These are phyloP conservation scores for Yamadazyma membranifaciens DNA, from an alignment of 1,139 yeast species.

Conservation along the genomic window DNA sequence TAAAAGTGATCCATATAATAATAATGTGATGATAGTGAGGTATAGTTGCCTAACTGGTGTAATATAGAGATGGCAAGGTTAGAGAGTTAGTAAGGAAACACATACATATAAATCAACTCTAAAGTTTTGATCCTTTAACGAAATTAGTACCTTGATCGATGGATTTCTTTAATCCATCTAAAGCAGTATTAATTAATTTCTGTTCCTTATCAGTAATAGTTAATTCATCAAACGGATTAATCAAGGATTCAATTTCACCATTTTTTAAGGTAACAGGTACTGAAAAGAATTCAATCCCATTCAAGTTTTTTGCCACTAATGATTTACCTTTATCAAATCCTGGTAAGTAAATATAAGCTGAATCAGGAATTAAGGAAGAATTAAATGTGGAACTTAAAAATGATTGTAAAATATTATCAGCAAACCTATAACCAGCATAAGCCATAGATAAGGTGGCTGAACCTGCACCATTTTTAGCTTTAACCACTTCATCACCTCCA, in stretches of 20 bases:
- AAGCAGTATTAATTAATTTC: conserved; percentile 49
- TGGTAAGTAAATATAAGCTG: conserved; percentile 61
- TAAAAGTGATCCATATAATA: too few relatives aligned
- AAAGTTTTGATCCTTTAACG: conserved; percentile 49
- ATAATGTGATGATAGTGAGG: too few relatives aligned
- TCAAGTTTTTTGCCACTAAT: conserved; percentile 37
- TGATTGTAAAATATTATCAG: conserved; percentile 49
- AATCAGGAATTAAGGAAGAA: conserved; percentile 40
- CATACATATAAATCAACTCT: not conserved
- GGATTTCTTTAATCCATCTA: conserved; percentile 53
- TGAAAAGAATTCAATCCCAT: conserved; percentile 54
- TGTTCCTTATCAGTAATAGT: conserved; percentile 41
- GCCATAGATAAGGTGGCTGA: conserved; percentile 81
- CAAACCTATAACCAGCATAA: conserved; percentile 69
- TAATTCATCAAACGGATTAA: conserved; percentile 41
- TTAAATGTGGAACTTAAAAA: conserved; percentile 27
- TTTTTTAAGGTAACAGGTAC: conserved; percentile 56
- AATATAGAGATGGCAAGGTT: too few relatives aligned
- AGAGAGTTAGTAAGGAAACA: too few relatives aligned
- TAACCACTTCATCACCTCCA: conserved; percentile 80
- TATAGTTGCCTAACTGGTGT: too few relatives aligned
- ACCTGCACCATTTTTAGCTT: conserved; percentile 75
- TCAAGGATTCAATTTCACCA: conserved; percentile 48
- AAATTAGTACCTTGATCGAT: conserved; percentile 62
- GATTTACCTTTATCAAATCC: conserved; percentile 51